phyloP scores from a whole-genome alignment of 169 alveolate genomes.

The Babesia caballi region DNA sequence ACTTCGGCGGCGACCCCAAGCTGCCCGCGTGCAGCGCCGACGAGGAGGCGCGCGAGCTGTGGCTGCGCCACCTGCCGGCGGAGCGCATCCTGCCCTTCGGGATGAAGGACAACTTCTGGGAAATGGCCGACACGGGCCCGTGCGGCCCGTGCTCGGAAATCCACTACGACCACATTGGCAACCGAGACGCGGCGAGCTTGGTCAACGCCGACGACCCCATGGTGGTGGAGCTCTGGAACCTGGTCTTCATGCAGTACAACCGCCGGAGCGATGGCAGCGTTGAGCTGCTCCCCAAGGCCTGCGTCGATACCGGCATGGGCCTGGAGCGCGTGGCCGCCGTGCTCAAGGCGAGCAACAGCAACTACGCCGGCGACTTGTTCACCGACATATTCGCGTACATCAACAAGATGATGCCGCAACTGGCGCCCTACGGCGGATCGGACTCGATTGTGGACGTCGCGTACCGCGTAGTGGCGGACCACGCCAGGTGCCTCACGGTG shows the following conservation, averaged over 20 bases:
- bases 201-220: conserved; percentile 92
- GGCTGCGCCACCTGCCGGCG: conserved; percentile 86
- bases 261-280: conserved; percentile 83
- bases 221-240: conserved; percentile 93
- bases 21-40: conserved; percentile 85
- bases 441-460: conserved; percentile 88
- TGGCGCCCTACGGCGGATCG: conserved; percentile 81
- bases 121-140: conserved; percentile 96
- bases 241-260: conserved; percentile 93
- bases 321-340: conserved; percentile 90
- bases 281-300: conserved; percentile 84
- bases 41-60: conserved; percentile 82
- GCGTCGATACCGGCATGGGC: conserved; percentile 95
- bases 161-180: conserved; percentile 85
- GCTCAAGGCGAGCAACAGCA: conserved; percentile 80
- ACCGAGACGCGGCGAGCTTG: conserved; percentile 86
- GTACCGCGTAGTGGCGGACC: conserved; percentile 92
- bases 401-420: conserved; percentile 68
- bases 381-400: conserved; percentile 80
- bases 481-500: conserved; percentile 87
- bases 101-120: conserved; percentile 92
- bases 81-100: conserved; percentile 82
- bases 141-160: conserved; percentile 96
- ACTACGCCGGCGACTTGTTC: conserved; percentile 92
- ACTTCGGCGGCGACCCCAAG: conserved; percentile 91